Base-by-base conservation (phyloP, 306 rosid species). In the Pyrus bretschneideri region DNA sequence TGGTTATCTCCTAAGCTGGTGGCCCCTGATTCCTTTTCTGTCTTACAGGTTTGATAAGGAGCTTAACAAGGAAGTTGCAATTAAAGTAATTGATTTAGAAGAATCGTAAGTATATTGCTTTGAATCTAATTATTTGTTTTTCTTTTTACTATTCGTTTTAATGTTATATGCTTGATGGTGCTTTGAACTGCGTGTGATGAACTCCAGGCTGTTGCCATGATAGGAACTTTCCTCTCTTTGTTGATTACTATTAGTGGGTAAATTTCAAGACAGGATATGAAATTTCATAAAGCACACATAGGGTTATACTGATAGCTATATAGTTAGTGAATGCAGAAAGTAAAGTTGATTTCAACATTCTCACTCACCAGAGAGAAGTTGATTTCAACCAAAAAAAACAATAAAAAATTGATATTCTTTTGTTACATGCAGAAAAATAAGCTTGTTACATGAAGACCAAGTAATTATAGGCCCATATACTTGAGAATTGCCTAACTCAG, bases 21-120 rank as follows among this genome's bases (percentile, higher is more conserved):
- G 58, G 7, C 46, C 44, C 31, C 65, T 71, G 57, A 70, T 51
- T 49, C 25, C 35, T 74, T 68, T 74, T 78, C 71, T 84, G 68
- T 69, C 81, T 83, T 86, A 74, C 91, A 96, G 99, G 89, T 93
- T 91, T 78, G 99, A 96, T 86, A 91, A 63, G 86, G 97, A 93
- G 81, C 94, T 89, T 71, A 91, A 89, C 87, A 96, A 85, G 87
- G 89, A 83, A 81, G 98, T 96, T 27, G 99, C 99, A 60, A 93
- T 96, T 64, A 96, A 96, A 93, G 97, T 96, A 72, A 96, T 96
- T 22, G 99, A 96, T 88, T 87, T 96, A 89, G 99, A 96, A 83
- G 98, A 96, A 73, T 86, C 99, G 99, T 96, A 91, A 91, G 99
- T 89, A 72, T 62, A 84, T 29, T 73, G 23, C 51, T 69, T 78